Conservation (phyloP, 192 early-diverging fungal genomes). For the Umbelopsis vinacea region DNA sequence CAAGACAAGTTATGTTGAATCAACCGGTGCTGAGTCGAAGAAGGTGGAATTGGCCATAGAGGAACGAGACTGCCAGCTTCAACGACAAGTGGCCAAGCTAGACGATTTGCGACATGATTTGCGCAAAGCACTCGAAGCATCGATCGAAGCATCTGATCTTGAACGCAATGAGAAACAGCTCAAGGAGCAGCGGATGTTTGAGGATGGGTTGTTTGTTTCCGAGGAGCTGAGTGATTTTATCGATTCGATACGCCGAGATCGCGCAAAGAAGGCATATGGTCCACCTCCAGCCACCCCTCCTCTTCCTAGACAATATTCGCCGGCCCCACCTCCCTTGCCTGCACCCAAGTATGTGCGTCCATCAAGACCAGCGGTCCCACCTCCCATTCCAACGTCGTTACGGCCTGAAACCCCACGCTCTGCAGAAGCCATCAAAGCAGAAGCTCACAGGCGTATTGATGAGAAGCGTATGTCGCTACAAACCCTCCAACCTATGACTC, state of each 20-base stretch:
- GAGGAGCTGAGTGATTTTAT: conserved; percentile 38
- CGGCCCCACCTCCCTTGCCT: conserved; percentile 6
- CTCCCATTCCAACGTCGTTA: conserved; percentile 37
- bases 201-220: conserved; percentile 33
- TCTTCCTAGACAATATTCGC: neutral
- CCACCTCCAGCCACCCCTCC: conserved; percentile 10
- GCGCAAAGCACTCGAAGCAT: conserved; percentile 21
- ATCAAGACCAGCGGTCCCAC: conserved; percentile 13
- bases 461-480: conserved; percentile 34
- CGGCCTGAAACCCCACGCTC: conserved; percentile 38
- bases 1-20: conserved; percentile 3
- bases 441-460: conserved; percentile 53
- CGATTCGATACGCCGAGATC: conserved; percentile 19
- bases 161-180: neutral
- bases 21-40: neutral
- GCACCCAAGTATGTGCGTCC: neutral
- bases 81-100: neutral
- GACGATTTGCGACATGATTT: neutral
- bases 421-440: conserved; percentile 57
- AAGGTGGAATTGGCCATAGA: neutral
- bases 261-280: conserved; percentile 7
- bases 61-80: neutral
- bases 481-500: conserved; percentile 5
- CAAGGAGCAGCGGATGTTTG: conserved; percentile 39
- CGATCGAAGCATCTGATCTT: conserved; percentile 22